Evolutionary conservation across 352 stramenopile species (phyloP), one percentile per base, ranked within the genome.

Genomic region (Aphanomyces astaci): DNA sequence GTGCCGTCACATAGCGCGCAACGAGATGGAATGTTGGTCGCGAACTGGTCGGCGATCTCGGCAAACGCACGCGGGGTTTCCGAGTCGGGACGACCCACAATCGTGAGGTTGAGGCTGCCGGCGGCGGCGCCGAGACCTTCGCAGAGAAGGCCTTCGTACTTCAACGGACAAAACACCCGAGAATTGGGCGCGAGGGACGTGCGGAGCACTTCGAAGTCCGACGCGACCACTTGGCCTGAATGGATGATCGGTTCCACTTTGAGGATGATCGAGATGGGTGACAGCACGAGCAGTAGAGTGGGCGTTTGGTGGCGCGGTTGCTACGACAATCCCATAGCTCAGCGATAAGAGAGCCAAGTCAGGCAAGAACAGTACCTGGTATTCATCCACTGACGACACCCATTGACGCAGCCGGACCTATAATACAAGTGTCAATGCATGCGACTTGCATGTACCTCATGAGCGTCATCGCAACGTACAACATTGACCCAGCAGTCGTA

Each of bases 401-500:
- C 62, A 68, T 59, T 68, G 62, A 9, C 62, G 62, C 22, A 68
- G 49, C 19, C 62, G 62, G 5, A 68, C 62, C 62, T 68, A 68
- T 28, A n/a, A n/a, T n/a, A n/a, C n/a, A n/a, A n/a, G n/a, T n/a
- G n/a, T n/a, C n/a, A n/a, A n/a, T n/a, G n/a, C 15, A 39, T 31
- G 31, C 9, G 4, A 40, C 22, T 54, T 54, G 19, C 5, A 22
- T 46, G 19, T 53, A 19, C 5, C 56, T 48, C 28, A 31, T 31
- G 1, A 62, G 2, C 19, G 4, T 53, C 39, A 39, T 39, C 51
- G 27, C 27, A 27, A 52, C 62, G 15, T 68, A 68, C 62, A 51
- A 68, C 43, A 15, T 68, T 68, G 19, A 68, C 62, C 62, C 62
- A 68, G 62, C 62, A 68, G 40, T 68, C 62, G 17, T 68, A 68